Evolutionary conservation across 176 grass and related monocot genomes (phyloP), one percentile per base, ranked within the genome.

Genomic region (Calamus simplicifolius): DNA sequence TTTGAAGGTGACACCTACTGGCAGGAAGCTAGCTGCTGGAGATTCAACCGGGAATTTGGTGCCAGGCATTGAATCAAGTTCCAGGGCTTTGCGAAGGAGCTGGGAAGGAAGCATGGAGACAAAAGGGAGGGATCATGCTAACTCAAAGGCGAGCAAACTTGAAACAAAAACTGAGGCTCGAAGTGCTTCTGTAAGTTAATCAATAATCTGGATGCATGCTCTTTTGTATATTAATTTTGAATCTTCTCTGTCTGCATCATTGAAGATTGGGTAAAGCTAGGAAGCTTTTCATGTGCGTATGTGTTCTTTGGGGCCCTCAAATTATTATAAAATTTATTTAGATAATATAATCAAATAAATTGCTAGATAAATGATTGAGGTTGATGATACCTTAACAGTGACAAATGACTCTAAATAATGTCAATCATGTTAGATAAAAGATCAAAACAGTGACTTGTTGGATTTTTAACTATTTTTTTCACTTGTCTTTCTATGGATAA

Each of bases 11-110:
- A 75, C 79, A 6, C 61, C 71, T 10, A 49, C 58, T 56, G 51
- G 52, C 19, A 54, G 77, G 56, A 97, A 71, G 78, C 80, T 85
- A 17, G 79, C 81, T 58, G 61, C 69, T 30, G 79, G 58, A 17
- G 84, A 81, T 49, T 73, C 70, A 1, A 59, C 77, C n/a, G 83
- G 75, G 73, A 85, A 75, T 78, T 76, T 76, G 72, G 61, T 88
- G 53, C 69, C 83, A 67, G 29, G 18, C 49, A 48, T 73, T 55
- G 70, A 70, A 58, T 75, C 67, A 17, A 52, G 72, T 77, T 27
- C 64, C 73, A 27, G 82, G 70, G 77, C 63, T 61, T 60, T 90
- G 73, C 80, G 93, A 63, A 51, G 82, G 82, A 80, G 73, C 27
- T 18, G 67, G 48, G 68, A 70, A 59, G 69, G 66, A 15, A 64